These are phyloP conservation scores for Diaporthe amygdali DNA, from an alignment of 2,329 filamentous ascomycete genomes.

Conservation along the genomic window DNA sequence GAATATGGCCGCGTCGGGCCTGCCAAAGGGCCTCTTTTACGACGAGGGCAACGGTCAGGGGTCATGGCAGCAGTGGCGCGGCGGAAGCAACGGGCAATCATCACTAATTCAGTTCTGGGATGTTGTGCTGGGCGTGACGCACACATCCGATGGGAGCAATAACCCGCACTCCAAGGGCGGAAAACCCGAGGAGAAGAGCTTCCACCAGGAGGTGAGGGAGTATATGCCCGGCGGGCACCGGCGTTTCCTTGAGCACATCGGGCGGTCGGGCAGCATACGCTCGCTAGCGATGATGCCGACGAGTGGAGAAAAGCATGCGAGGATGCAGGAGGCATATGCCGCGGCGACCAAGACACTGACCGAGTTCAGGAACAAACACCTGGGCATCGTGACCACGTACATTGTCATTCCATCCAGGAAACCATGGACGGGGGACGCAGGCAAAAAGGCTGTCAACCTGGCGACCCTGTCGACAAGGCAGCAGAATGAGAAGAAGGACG, in stretches of 20 bases:
- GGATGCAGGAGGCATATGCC: slow-evolving; percentile 62
- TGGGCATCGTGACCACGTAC: slow-evolving; percentile 88
- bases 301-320: slow-evolving; percentile 55
- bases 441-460: slow-evolving; percentile 30
- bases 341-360: slow-evolving; percentile 77
- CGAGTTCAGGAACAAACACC: slow-evolving; percentile 81
- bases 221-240: slow-evolving; percentile 92
- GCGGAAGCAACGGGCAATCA: slow-evolving; percentile 92
- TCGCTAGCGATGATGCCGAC: slow-evolving; percentile 63
- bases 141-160: slow-evolving; percentile 52
- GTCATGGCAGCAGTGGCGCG: slow-evolving; percentile 78
- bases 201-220: slow-evolving; percentile 72
- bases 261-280: slow-evolving; percentile 74
- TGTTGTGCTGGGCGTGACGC: slow-evolving; percentile 82
- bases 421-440: slow-evolving; percentile 35
- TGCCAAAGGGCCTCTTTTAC: slow-evolving; percentile 85
- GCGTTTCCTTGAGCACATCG: slow-evolving; percentile 75
- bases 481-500: slow-evolving; percentile 20
- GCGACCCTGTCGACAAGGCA: slow-evolving; percentile 22
- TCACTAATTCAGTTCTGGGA: slow-evolving; percentile 95
- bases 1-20: slow-evolving; percentile 85
- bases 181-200: slow-evolving; percentile 36
- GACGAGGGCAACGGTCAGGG: slow-evolving; percentile 72
- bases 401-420: slow-evolving; percentile 79
- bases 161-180: slow-evolving; percentile 29